phyloP scores from a whole-genome alignment of 768 basidiomycete genomes.

The Termitomyces sp. region DNA sequence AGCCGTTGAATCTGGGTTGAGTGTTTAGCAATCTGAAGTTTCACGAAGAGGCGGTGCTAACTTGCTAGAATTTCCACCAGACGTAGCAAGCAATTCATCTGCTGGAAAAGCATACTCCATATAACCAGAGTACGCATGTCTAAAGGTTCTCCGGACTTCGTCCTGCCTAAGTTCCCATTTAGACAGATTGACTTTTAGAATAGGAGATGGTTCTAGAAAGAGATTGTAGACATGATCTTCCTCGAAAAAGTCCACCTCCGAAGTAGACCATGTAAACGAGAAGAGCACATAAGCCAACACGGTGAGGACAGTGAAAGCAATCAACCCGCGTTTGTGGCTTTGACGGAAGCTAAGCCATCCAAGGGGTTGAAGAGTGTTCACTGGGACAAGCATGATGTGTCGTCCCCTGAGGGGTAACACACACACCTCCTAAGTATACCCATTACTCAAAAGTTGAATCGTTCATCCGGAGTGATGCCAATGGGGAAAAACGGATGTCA shows the following conservation, averaged over 20 bases:
- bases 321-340: neutral
- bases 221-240: neutral
- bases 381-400: neutral
- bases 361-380: neutral
- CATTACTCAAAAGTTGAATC: neutral
- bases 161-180: slow-evolving; percentile 37
- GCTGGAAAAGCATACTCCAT: slow-evolving; percentile 38
- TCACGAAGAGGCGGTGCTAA: slow-evolving; percentile 20
- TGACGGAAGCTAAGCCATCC: neutral
- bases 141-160: slow-evolving; percentile 45
- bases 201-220: neutral
- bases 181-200: neutral
- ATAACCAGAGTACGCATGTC: slow-evolving; percentile 55
- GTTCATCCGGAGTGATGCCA: neutral
- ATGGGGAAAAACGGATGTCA: neutral
- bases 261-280: neutral
- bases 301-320: neutral
- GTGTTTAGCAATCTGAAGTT: neutral
- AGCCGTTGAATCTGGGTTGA: slow-evolving; percentile 28
- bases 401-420: neutral
- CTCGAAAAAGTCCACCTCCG: neutral
- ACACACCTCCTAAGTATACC: neutral
- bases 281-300: neutral
- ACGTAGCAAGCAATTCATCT: slow-evolving; percentile 47
- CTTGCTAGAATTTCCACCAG: slow-evolving; percentile 43